Evolutionary conservation across 768 basidiomycete species (phyloP), one percentile per base, ranked within the genome.

Genomic region (Antrodiella citrinella): DNA sequence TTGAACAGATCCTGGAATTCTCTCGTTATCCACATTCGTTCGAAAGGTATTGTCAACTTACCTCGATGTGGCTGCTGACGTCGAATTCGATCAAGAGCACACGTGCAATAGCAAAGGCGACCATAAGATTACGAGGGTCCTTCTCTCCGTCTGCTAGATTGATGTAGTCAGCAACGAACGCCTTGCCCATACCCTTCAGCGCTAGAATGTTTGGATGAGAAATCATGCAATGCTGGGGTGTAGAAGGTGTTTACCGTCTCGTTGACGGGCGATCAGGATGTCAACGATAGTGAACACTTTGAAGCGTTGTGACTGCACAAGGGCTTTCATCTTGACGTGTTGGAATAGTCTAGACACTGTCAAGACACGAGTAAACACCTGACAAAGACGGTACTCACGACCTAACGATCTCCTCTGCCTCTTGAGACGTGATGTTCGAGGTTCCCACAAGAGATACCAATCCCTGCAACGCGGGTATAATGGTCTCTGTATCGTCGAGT

Each of bases 101-200:
- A n/a, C 82, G 77, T 49, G 81, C 84, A 51, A 98, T 88, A 3
- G 86, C 82, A 63, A 98, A 99, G 22, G 89, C 88, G 10, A 95
- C 60, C 56, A 96, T 72, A 5, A 99, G 73, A 67, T 98, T 99
- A 15, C 96, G 76, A 24, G 96, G 96, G 63, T 99, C 96, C 60
- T 98, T 98, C 69, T 99, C 96, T 13, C 93, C 94, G 50, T 96
- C 89, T 3, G 82, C 92, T n/a, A 98, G 67, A 45, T 64, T 62
- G 24, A 86, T 76, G 63, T 98, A 99, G 20, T 81, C 79, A 4
- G 71, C 67, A 20, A 97, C 53, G 64, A 98, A 97, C 5, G 71
- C 74, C 21, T 78, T 72, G 1, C 84, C 85, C 75, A 90, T 77
- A 4, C 62, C 69, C 63, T 86, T 86, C 19, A 98, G 66, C 26